Evolutionary conservation across 768 basidiomycete genomes (phyloP), one percentile per base, ranked within the genome.

Genomic region (Hirschioporus abietinus): DNA sequence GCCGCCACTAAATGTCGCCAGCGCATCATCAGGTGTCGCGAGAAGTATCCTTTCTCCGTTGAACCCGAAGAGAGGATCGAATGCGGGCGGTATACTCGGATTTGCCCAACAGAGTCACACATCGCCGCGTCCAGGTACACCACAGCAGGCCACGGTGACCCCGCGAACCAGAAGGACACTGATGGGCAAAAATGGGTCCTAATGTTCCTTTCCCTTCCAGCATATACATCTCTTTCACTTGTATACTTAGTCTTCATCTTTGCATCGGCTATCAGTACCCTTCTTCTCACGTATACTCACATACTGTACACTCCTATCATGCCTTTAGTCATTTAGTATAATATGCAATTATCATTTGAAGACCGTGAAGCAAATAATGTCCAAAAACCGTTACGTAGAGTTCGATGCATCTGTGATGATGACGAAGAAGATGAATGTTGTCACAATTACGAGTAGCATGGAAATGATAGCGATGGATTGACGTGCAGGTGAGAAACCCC

Each of bases 1-100:
- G 42, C 12, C 42, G 42, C 42, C 42, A 52, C 5, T 52, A 3
- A 52, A 52, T 20, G 20, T 52, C 12, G 42, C 15, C 5, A 52
- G 42, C 20, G 42, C 42, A 52, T 52, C 42, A 15, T 75, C 71
- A 7, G 70, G 75, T 3, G 68, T 67, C 34, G 74, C 77, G 59
- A 65, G 69, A 18, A 83, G 84, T 7, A 84, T 82, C 6, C 73
- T 92, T 23, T 92, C 89, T 1, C 90, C 91, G 34, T 73, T 93
- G 71, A 93, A 93, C 73, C 91, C 91, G 12, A 82, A 86, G 20
- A 78, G 88, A 66, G 79, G 76, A n/a, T 68, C 69, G 81, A 82
- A 68, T 83, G 77, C 66, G 81, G 42, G 42, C 20, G 42, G 42
- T 52, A 15, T 52, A 20, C 42, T 52, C 12, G 42, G 42, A 20